Base-by-base conservation (phyloP, 768 basidiomycete genomes). In the Galerina sulciceps region DNA sequence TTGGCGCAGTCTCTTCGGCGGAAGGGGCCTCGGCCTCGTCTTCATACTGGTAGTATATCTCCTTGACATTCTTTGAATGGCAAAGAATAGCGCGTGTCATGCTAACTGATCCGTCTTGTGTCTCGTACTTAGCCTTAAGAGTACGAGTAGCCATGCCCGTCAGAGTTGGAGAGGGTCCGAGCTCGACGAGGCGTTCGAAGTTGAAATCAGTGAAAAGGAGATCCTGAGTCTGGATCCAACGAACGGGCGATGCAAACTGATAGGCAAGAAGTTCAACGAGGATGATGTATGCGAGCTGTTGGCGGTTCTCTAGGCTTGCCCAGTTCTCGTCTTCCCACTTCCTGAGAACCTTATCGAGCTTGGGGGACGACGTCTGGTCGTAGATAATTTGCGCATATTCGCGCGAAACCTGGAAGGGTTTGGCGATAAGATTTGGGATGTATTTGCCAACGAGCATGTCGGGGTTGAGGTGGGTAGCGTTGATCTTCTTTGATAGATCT, bases 161-260 rank as follows among this genome's bases (percentile, higher is more conserved):
- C 53, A 99, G 83, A 10, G 95, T 98, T 1, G 97, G 97, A 4
- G 94, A 94, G 40, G 97, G 97, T 34, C 97, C 97, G 52, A 99
- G 79, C 72, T 99, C 97, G 67, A 99, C 90, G 67, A 99, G 82
- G 14, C 97, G 88, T 74, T 98, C 96, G 68, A 97, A 97, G 44
- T 81, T 80, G 80, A 87, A 97, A 9, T 87, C 75, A 10, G 81
- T 84, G 80, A 99, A 99, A 56, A 99, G 83, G 22, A 91, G 83
- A 68, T 99, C 97, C 71, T 99, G 97, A 0, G 96, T 99, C 78
- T 99, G 93, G 67, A 99, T 99, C 97, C 97, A 99, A 49, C 96
- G 91, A 17, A 99, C 96, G 6, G 97, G 96, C 1, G 96, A 99
- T 0, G 96, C 96, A 67, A 96, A 99, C 72, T 99, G 97, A 71